phyloP scores from a whole-genome alignment of 225 moss, liverwort and hornwort species.

The Rhytidiadelphus loreus region DNA sequence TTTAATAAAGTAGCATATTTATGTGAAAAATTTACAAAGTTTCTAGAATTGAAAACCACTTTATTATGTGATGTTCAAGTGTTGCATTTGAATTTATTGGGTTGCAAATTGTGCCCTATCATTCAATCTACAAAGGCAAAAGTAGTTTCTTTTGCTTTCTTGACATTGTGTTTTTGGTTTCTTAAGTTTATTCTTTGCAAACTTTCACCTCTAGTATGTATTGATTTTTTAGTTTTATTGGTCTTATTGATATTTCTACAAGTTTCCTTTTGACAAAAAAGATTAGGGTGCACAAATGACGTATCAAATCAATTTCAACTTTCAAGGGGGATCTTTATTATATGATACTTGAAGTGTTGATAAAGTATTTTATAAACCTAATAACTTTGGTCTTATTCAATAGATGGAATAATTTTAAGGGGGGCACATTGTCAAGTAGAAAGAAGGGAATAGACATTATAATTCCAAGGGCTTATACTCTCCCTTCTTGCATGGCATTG shows the following conservation, averaged over 20 bases:
- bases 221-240: neutral
- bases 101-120: fast-evolving
- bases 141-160: neutral
- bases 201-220: neutral
- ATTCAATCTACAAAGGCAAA: neutral
- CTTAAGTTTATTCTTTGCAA: fast-evolving
- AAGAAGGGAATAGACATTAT: neutral
- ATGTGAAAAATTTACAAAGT: neutral
- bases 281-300: too few relatives aligned
- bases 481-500: neutral
- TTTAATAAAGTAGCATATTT: neutral
- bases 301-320: too few relatives aligned
- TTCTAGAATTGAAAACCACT: neutral
- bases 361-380: neutral
- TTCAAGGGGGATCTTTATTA: too few relatives aligned
- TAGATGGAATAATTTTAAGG: neutral
- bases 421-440: neutral
- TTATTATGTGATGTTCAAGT: neutral
- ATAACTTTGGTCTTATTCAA: neutral
- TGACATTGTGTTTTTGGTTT: neutral
- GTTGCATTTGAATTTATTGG: neutral
- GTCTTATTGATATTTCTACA: neutral
- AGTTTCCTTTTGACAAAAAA: neutral
- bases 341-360: fast-evolving
- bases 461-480: neutral